Conservation (phyloP, 805 yeast genomes). For the Myxozyma geophila region DNA sequence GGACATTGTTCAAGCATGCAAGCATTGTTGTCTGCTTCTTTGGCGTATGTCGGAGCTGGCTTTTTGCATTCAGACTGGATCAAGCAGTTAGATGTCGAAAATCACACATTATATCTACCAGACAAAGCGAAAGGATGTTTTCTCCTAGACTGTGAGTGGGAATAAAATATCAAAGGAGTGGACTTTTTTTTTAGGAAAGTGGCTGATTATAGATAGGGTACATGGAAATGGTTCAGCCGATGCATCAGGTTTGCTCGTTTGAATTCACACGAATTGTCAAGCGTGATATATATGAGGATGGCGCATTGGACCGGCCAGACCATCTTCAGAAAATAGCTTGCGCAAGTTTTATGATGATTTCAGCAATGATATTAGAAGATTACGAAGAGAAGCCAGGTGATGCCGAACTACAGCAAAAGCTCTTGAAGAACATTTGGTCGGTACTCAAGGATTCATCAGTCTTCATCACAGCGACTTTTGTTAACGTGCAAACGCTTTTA, state of each 20-base stretch:
- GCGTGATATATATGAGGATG: slow-evolving; percentile 15
- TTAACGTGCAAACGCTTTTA: slow-evolving; percentile 19
- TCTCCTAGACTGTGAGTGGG: slow-evolving; percentile 16
- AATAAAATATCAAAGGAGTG: neutral
- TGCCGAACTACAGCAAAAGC: slow-evolving; percentile 1
- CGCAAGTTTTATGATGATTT: slow-evolving; percentile 16
- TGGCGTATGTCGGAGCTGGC: slow-evolving; percentile 25
- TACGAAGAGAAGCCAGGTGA: slow-evolving; percentile 8
- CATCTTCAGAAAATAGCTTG: slow-evolving; percentile 21
- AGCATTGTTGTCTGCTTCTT: slow-evolving; percentile 13
- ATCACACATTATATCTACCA: slow-evolving; percentile 5
- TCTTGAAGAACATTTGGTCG: slow-evolving; percentile 18
- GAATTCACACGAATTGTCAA: slow-evolving; percentile 12
- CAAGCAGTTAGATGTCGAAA: slow-evolving; percentile 8
- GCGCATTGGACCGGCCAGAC: neutral
- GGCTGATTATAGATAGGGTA: slow-evolving; percentile 9
- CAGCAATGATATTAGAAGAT: slow-evolving; percentile 9
- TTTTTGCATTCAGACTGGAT: slow-evolving; percentile 21
- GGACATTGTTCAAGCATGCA: slow-evolving; percentile 12
- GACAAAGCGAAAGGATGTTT: neutral
- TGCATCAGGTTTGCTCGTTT: slow-evolving; percentile 9
- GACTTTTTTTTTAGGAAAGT: too few species aligned
- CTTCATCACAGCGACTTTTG: slow-evolving; percentile 18
- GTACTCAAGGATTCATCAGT: slow-evolving; percentile 19
- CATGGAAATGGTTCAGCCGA: slow-evolving; percentile 13